A percentile compares a stretch with the other conserved stretches of the same genome.
Evolutionary conservation across 306 rosid genomes (phyloP).

Genomic region (Ziziphus jujuba): DNA sequence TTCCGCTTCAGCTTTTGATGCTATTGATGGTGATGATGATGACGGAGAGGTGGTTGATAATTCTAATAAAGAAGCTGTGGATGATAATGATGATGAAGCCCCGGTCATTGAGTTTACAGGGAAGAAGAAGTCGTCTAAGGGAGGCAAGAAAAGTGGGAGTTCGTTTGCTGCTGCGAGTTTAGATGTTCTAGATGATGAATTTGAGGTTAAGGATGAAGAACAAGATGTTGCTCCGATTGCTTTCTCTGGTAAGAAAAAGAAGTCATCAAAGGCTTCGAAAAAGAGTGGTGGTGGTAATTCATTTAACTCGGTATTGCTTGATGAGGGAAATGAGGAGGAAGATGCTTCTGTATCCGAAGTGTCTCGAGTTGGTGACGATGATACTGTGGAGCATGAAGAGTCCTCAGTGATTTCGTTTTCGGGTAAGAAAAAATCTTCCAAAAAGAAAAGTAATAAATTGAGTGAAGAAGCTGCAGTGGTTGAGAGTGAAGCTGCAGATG

Average conservation of each 20-base stretch:
- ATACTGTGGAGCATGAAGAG: constrained; percentile 45
- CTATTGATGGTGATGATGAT: constrained; percentile 32
- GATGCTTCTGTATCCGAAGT: constrained; percentile 41
- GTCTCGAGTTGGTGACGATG: constrained; percentile 38
- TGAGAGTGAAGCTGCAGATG: constrained; percentile 37
- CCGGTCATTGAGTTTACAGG: constrained; percentile 57
- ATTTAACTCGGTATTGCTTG: constrained; percentile 35
- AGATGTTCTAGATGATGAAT: constrained; percentile 47
- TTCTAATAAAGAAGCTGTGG: constrained; percentile 23
- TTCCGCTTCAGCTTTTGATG: constrained; percentile 47
- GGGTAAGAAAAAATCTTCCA: constrained; percentile 88
- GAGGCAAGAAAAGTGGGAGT: constrained; percentile 50
- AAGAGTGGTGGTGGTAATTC: constrained; percentile 48
- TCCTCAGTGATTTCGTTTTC: constrained; percentile 53
- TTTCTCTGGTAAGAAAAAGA: constrained; percentile 87
- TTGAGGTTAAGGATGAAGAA: constrained; percentile 48
- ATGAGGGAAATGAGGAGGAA: constrained; percentile 46
- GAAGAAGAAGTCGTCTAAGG: constrained; percentile 75
- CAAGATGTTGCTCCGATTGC: constrained; percentile 48
- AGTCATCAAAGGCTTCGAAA: constrained; percentile 64
- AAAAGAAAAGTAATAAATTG: constrained; percentile 58
- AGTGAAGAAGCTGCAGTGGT: constrained; percentile 41
- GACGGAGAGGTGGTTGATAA: constrained; percentile 49
- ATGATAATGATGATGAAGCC: constrained; percentile 42
- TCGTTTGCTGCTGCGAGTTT: constrained; percentile 41